These are phyloP conservation scores for Escallonia herrerae DNA, from an alignment of 129 eudicot genomes.

Conservation along the genomic window DNA sequence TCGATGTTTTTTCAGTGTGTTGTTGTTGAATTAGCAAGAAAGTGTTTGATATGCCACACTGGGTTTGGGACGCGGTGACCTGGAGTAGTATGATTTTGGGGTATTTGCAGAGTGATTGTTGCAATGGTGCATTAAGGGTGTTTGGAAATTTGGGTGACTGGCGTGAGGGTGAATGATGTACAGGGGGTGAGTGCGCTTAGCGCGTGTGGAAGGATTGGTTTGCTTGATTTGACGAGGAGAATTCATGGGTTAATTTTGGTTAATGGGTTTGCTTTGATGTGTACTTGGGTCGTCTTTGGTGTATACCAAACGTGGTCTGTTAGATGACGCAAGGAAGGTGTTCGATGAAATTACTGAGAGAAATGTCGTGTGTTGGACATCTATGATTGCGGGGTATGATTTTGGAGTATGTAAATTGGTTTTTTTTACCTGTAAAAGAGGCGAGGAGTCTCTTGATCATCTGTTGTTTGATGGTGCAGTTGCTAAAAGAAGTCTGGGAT, in stretches of 20 bases:
- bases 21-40: conserved; percentile 7
- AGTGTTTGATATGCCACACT: conserved; percentile 10
- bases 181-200: conserved; percentile 8
- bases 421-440: too few relatives aligned
- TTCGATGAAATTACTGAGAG: conserved; percentile 4
- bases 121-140: conserved; percentile 2
- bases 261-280: conserved; percentile 1
- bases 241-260: neutral
- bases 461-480: too few relatives aligned
- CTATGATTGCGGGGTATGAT: conserved; percentile 4
- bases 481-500: too few relatives aligned
- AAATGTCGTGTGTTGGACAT: conserved; percentile 9
- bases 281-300: conserved; percentile 4
- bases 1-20: conserved; percentile 15
- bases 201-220: conserved; percentile 11
- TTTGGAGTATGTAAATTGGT: too few relatives aligned
- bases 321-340: neutral
- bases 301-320: conserved; percentile 7
- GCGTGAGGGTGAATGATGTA: conserved; percentile 7
- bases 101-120: conserved; percentile 8
- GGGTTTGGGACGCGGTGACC: conserved; percentile 11
- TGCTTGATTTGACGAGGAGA: neutral
- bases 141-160: neutral
- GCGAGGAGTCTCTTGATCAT: too few relatives aligned
- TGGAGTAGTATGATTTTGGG: conserved; percentile 17